Base-by-base conservation (phyloP, 768 basidiomycete species). In the Ramaria rubella region DNA sequence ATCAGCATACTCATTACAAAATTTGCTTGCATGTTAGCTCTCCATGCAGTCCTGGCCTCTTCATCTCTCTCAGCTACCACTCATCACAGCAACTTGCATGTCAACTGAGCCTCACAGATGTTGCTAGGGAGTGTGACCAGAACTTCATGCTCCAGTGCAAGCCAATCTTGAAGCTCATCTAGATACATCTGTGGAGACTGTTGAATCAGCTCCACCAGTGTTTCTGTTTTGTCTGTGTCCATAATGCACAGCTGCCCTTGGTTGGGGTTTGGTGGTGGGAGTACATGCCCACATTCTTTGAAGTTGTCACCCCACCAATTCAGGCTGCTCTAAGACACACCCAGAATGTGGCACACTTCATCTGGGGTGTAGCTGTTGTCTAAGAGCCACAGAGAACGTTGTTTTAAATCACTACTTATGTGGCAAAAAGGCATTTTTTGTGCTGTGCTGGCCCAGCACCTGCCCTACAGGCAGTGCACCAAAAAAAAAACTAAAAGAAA, bases 71-170 rank as follows among this genome's bases (percentile, higher is more conserved):
- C 59, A 1, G 57, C 43, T 1, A 64, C 65, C 2, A 45, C 26
- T 23, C 50, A 50, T 17, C 49, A 57, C 8, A 67, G 49, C 27
- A 58, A 48, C 57, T 67, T 69, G 60, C 64, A 64, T n/a, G 66
- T 64, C n/a, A n/a, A n/a, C n/a, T n/a, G n/a, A n/a, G n/a, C n/a
- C n/a, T n/a, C n/a, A n/a, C n/a, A n/a, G n/a, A n/a, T 60, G 66
- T 58, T 9, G 38, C 45, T 7, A 56, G 36, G 15, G 65, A 54
- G 27, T 61, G 63, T 11, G 64, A 14, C 65, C 65, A 66, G 15
- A n/a, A n/a, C n/a, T n/a, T n/a, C n/a, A n/a, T n/a, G n/a, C n/a
- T n/a, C n/a, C n/a, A n/a, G n/a, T n/a, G n/a, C n/a, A n/a, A n/a
- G n/a, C n/a, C n/a, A n/a, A n/a, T n/a, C n/a, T n/a, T n/a, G n/a